phyloP scores from a whole-genome alignment of 192 early-diverging fungal species.

The Backusella macrospora region DNA sequence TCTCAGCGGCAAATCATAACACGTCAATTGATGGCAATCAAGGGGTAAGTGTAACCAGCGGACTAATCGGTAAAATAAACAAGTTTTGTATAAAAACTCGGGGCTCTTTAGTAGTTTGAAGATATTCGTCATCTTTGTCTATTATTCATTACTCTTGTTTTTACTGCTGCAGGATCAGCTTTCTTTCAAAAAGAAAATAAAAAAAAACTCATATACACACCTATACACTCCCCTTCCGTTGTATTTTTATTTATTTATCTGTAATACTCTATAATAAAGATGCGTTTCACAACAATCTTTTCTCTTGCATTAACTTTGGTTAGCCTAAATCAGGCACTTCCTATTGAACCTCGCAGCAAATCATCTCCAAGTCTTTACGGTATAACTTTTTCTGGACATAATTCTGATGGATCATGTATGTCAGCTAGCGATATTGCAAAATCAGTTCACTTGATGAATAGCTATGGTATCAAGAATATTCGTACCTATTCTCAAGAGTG shows the following conservation, averaged over 20 bases:
- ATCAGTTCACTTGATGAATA: constrained; percentile 23
- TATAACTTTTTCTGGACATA: constrained; percentile 27
- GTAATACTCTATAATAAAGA: not conserved
- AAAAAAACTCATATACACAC: not conserved
- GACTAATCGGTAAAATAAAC: not conserved
- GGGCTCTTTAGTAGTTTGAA: not conserved
- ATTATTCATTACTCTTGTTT: not conserved
- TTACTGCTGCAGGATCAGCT: not conserved
- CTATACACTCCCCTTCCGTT: not conserved
- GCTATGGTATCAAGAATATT: constrained; percentile 31
- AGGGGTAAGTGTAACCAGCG: not conserved
- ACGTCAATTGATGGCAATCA: not conserved
- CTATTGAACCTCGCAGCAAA: constrained; percentile 1
- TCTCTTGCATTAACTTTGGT: constrained; percentile 12
- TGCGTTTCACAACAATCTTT: constrained; percentile 26
- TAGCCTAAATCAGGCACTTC: constrained; percentile 21
- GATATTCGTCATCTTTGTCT: not conserved
- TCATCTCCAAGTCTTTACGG: constrained; percentile 6
- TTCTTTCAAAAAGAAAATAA: not conserved
- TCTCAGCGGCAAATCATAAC: constrained; percentile 4
- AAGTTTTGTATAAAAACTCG: not conserved
- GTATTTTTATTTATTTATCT: not conserved
- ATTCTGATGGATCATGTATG: constrained; percentile 30
- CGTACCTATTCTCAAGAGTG: constrained; percentile 46
- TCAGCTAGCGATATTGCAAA: not conserved